These are phyloP conservation scores for Lactifluus volemus DNA, from an alignment of 768 basidiomycete genomes.

Conservation along the genomic window DNA sequence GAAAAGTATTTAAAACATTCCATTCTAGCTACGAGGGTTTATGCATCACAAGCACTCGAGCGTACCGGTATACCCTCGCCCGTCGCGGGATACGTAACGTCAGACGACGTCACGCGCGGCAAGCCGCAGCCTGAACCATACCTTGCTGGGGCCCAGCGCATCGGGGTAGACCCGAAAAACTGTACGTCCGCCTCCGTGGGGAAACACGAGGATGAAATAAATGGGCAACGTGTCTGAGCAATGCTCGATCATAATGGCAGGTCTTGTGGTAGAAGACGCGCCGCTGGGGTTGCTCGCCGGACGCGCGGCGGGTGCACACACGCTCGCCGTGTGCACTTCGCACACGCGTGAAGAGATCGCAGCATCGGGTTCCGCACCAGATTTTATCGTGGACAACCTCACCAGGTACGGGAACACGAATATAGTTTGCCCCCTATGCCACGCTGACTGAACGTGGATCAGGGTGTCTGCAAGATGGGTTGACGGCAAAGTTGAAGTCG, in stretches of 20 bases:
- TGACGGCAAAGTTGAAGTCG: conserved; percentile 40
- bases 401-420: conserved; percentile 40
- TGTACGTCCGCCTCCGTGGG: conserved; percentile 37
- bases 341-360: conserved; percentile 49
- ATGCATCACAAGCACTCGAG: conserved; percentile 57
- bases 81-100: conserved; percentile 55
- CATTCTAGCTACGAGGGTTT: conserved; percentile 60
- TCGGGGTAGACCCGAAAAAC: conserved; percentile 45
- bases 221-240: neutral
- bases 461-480: conserved; percentile 40
- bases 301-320: conserved; percentile 62
- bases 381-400: conserved; percentile 64
- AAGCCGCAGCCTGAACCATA: conserved; percentile 92
- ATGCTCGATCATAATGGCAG: conserved; percentile 28
- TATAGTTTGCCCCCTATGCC: neutral
- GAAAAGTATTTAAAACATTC: neutral
- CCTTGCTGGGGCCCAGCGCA: conserved; percentile 58
- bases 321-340: conserved; percentile 80
- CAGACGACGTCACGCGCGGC: conserved; percentile 59
- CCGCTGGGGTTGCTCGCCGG: conserved; percentile 74
- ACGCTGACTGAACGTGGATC: neutral
- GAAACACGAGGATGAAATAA: neutral
- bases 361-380: conserved; percentile 44
- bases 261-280: conserved; percentile 86
- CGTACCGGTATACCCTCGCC: conserved; percentile 55